phyloP scores from a whole-genome alignment of 345 rosid species.

The Ceriops zippeliana region DNA sequence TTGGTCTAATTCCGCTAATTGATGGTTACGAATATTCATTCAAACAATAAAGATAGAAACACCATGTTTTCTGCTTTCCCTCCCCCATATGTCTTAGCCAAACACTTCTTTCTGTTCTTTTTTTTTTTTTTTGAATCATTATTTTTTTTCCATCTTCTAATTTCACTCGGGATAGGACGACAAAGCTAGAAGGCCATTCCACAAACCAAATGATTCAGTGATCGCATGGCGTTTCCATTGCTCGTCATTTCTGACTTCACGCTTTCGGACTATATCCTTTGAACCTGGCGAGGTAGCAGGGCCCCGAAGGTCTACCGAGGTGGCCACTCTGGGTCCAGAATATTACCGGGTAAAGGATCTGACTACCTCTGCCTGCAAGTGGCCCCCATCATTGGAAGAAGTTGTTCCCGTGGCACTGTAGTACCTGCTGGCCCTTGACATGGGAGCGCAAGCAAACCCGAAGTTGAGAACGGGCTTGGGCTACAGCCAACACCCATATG shows the following conservation, averaged over 20 bases:
- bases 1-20: too few relatives aligned
- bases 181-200: too few relatives aligned
- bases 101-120: too few relatives aligned
- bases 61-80: too few relatives aligned
- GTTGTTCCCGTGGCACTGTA: conserved; percentile 23
- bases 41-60: too few relatives aligned
- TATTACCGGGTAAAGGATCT: too few relatives aligned
- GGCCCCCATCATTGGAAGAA: conserved; percentile 18
- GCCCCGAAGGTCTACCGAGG: conserved; percentile 14
- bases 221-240: not conserved
- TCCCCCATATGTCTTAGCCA: too few relatives aligned
- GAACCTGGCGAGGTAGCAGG: conserved; percentile 19
- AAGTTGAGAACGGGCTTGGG: conserved; percentile 23
- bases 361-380: not conserved
- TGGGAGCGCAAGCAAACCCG: conserved; percentile 28
- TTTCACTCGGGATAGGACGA: too few relatives aligned
- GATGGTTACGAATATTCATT: too few relatives aligned
- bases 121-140: too few relatives aligned
- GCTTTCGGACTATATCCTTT: conserved; percentile 16
- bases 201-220: too few relatives aligned
- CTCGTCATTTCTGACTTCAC: not conserved
- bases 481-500: conserved; percentile 26
- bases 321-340: conserved; percentile 1
- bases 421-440: conserved; percentile 20
- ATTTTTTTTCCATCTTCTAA: too few relatives aligned